A percentile compares a stretch with the other conserved stretches of the same genome.
phyloP scores from a whole-genome alignment of 2,329 filamentous ascomycete species.

The Cordyceps farinosa region DNA sequence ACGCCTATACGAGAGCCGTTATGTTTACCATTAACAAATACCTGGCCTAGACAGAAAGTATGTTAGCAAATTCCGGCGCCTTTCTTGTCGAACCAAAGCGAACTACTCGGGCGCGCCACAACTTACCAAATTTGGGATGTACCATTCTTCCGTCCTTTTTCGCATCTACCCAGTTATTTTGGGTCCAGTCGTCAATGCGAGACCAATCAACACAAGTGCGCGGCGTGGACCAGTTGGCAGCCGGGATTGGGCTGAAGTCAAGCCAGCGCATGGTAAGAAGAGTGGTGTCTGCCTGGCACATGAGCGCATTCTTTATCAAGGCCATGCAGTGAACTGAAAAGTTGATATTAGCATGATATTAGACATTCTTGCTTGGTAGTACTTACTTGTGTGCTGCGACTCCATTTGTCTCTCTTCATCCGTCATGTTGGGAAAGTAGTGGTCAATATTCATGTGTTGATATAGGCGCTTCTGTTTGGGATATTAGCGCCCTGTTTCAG shows the following conservation, averaged over 20 bases:
- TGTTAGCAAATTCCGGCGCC: background rate
- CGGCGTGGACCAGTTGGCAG: constrained; percentile 6
- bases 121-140: background rate
- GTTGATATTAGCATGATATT: background rate
- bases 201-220: constrained; percentile 9
- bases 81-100: too few species aligned
- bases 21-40: constrained; percentile 3
- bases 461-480: constrained; percentile 1
- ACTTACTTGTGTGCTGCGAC: constrained; percentile 9
- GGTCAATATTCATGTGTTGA: constrained; percentile 7
- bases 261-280: constrained; percentile 10
- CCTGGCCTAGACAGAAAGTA: background rate
- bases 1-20: constrained; percentile 8
- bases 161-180: constrained; percentile 2
- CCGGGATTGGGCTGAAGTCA: constrained; percentile 1
- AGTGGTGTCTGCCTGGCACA: constrained; percentile 7
- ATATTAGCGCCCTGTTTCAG: background rate
- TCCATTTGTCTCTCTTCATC: constrained; percentile 6
- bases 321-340: constrained; percentile 3
- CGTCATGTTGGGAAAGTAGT: constrained; percentile 11
- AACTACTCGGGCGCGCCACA: background rate
- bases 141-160: constrained; percentile 11
- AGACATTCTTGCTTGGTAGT: background rate
- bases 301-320: constrained; percentile 2
- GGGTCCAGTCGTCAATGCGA: constrained; percentile 2